A percentile compares a stretch with the other conserved stretches of the same genome.
phyloP scores from a whole-genome alignment of 495 filamentous ascomycete genomes.

The Cercophora sp. region DNA sequence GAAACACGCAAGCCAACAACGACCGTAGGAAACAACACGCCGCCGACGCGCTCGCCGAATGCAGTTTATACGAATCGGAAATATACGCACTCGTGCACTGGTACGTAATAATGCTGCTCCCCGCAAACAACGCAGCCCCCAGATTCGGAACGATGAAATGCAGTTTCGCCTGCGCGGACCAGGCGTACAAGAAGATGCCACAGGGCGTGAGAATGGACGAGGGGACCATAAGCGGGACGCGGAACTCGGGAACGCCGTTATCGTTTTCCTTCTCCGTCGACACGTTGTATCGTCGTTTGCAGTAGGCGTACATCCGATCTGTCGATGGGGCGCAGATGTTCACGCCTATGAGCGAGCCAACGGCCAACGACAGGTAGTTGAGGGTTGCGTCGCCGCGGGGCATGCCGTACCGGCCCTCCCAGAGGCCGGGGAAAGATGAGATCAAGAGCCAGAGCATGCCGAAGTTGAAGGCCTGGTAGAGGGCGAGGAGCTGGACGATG shows the following conservation, averaged over 20 bases:
- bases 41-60: constrained; percentile 13
- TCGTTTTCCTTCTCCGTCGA: constrained; percentile 2
- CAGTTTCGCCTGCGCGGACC: constrained; percentile 26
- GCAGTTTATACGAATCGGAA: constrained; percentile 9
- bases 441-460: constrained; percentile 48
- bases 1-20: constrained; percentile 6
- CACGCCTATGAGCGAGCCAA: constrained; percentile 48
- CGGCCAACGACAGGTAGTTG: constrained; percentile 49
- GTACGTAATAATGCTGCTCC: constrained; percentile 11
- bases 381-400: constrained; percentile 32
- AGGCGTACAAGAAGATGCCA: constrained; percentile 39
- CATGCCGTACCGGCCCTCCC: constrained; percentile 34
- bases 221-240: constrained; percentile 26
- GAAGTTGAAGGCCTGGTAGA: constrained; percentile 40
- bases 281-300: constrained; percentile 3
- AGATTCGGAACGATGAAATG: constrained; percentile 27
- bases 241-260: constrained; percentile 21
- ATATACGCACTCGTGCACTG: constrained; percentile 14
- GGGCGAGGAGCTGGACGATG: constrained; percentile 41
- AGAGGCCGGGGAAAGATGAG: constrained; percentile 48
- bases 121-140: constrained; percentile 1
- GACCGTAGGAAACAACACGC: constrained; percentile 13
- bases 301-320: constrained; percentile 29
- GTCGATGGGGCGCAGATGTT: constrained; percentile 30
- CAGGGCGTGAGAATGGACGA: constrained; percentile 15